Evolutionary conservation across 306 rosid genomes (phyloP), one percentile per base, ranked within the genome.

Genomic region (Elaeagnus macrophylla): DNA sequence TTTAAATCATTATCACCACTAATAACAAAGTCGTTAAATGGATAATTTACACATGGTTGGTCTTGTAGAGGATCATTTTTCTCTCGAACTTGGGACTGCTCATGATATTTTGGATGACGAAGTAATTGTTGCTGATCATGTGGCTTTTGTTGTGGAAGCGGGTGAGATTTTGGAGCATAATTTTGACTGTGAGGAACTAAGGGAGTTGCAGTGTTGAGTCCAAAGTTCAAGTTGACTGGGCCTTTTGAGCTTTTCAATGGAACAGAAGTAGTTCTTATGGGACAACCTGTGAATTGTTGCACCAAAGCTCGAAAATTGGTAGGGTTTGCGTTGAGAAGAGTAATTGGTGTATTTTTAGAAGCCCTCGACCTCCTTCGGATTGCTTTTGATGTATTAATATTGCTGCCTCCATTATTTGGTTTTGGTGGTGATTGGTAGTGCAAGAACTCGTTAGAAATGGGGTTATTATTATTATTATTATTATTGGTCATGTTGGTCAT

Each of bases 261-360:
- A 56, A 51, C 17, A 67, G 70, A 9, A 14, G 75, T 63, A 25
- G 32, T 25, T 25, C 2, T 25, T 25, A 53, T 57, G 25, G 86
- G 80, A 57, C 93, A 81, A 7, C 96, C 96, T 0, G 96, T 88
- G 67, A 88, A 84, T 45, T 88, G 94, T 14, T 88, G 96, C 15
- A 88, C 96, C 14, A 88, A 51, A n/a, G 82, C 82, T 65, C 90
- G 75, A 17, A 88, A 88, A 65, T 84, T 84, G 46, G 67, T 66
- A 57, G 94, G 61, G 50, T 72, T 79, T 53, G 96, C 96, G 25
- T 69, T 88, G 18, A 88, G 85, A 37, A 73, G 83, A 8, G 88
- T 84, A 20, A 79, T 77, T 16, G 94, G 89, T 5, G 83, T 82
- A 55, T 61, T 88, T 58, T 77, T 82, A 20, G 94, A 79, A 45